A percentile compares a stretch with the other conserved stretches of the same genome.
Conservation (phyloP, 2,329 filamentous ascomycete genomes). For the Fusarium buxicola region DNA sequence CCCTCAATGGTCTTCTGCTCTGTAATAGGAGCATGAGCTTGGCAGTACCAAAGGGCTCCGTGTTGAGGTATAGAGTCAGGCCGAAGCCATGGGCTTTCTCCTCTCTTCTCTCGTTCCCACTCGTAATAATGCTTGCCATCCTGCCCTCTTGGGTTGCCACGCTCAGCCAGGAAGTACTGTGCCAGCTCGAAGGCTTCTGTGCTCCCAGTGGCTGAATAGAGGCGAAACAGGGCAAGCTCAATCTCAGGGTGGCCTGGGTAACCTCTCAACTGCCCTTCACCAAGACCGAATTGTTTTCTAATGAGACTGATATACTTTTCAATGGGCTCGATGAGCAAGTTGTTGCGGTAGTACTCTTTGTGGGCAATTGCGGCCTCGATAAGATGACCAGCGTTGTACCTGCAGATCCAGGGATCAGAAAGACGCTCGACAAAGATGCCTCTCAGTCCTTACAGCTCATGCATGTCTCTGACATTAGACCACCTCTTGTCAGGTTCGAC, state of each 20-base stretch:
- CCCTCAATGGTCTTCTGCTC: conserved; percentile 58
- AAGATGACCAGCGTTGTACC: conserved; percentile 71
- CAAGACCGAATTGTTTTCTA: conserved; percentile 62
- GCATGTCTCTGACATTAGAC: conserved; percentile 69
- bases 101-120: conserved; percentile 62
- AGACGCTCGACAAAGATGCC: not conserved
- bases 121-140: conserved; percentile 65
- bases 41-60: conserved; percentile 61
- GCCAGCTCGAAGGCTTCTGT: conserved; percentile 59
- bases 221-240: conserved; percentile 59
- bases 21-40: conserved; percentile 66
- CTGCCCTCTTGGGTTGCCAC: conserved; percentile 64
- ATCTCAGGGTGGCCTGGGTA: conserved; percentile 65
- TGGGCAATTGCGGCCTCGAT: conserved; percentile 71
- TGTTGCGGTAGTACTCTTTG: conserved; percentile 62
- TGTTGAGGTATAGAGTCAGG: conserved; percentile 60
- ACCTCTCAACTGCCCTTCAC: conserved; percentile 61
- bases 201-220: conserved; percentile 52
- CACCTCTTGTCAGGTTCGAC: conserved; percentile 67
- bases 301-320: conserved; percentile 58
- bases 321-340: conserved; percentile 55
- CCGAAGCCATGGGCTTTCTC: conserved; percentile 60
- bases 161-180: conserved; percentile 67
- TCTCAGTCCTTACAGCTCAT: conserved; percentile 63
- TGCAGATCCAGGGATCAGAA: conserved; percentile 5